phyloP scores from a whole-genome alignment of 108 stramenopile genomes.

The Mediolabrus comicus region DNA sequence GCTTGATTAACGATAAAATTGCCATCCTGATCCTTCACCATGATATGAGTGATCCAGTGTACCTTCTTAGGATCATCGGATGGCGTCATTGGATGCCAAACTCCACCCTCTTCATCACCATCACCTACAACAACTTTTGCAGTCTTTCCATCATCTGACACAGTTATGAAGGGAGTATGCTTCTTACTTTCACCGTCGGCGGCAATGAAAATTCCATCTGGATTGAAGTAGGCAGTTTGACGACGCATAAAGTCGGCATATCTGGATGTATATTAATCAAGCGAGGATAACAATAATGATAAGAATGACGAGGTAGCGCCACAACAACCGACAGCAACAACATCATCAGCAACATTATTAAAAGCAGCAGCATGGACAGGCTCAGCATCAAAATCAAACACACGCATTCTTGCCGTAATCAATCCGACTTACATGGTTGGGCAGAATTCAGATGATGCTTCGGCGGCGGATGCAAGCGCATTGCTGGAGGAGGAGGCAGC shows the following conservation, averaged over 20 bases:
- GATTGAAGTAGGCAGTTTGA: conserved; percentile 2
- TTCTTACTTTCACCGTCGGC: neutral
- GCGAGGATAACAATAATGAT: no score
- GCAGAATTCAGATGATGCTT: conserved; percentile 11
- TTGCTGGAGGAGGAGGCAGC: neutral
- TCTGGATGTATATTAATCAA: no score
- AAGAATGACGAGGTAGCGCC: no score
- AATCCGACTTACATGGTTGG: conserved; percentile 15
- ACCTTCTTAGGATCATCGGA: conserved; percentile 17
- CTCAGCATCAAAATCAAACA: no score
- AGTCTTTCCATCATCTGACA: conserved; percentile 5
- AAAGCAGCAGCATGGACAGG: no score
- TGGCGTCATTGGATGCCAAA: conserved; percentile 17
- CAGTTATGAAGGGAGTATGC: conserved; percentile 15
- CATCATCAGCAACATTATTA: no score
- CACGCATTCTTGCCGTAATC: no score
- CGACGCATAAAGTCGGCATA: conserved; percentile 25
- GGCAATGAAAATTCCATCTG: neutral
- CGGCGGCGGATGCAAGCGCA: neutral
- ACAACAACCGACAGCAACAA: no score
- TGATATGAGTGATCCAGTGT: conserved; percentile 22
- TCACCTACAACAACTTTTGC: conserved; percentile 9
- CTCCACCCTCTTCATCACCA: conserved; percentile 20
- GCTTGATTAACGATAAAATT: conserved; percentile 5
- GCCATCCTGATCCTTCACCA: conserved; percentile 28